phyloP scores from a whole-genome alignment of 768 basidiomycete species.

The Mycena crocata region DNA sequence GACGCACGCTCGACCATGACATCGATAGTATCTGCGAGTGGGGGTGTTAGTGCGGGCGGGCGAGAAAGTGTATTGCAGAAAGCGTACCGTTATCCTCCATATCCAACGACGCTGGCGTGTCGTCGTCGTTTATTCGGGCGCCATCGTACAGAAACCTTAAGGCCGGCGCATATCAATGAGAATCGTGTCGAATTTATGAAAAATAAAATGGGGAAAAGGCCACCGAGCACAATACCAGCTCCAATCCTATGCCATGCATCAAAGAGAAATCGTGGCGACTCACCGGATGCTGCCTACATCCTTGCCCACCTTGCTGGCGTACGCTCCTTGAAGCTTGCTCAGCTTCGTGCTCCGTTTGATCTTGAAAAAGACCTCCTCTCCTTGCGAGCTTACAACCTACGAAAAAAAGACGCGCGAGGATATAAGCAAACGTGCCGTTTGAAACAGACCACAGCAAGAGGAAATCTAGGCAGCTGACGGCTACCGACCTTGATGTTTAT shows the following conservation, averaged over 20 bases:
- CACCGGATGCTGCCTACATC: slow-evolving; percentile 90
- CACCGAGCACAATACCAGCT: slow-evolving; percentile 4
- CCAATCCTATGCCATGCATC: slow-evolving; percentile 8
- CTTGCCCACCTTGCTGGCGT: slow-evolving; percentile 93
- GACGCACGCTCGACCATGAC: slow-evolving; percentile 95
- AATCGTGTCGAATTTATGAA: slow-evolving; percentile 6
- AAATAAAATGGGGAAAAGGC: background rate
- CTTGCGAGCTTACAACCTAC: slow-evolving; percentile 79
- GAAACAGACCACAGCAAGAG: background rate
- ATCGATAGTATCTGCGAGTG: slow-evolving; percentile 84
- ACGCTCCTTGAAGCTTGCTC: slow-evolving; percentile 92
- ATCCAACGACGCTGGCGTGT: slow-evolving; percentile 85
- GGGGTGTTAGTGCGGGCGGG: slow-evolving; percentile 25
- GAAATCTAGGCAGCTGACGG: slow-evolving; percentile 3
- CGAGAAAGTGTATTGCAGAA: background rate
- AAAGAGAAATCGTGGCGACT: slow-evolving; percentile 40
- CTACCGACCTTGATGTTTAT: slow-evolving; percentile 83
- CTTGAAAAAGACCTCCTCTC: slow-evolving; percentile 97
- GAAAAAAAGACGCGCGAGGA: slow-evolving; percentile 14
- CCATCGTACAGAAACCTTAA: slow-evolving; percentile 95
- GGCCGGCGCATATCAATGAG: slow-evolving; percentile 12
- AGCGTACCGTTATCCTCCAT: slow-evolving; percentile 89
- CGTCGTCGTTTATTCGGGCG: slow-evolving; percentile 84
- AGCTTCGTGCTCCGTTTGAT: slow-evolving; percentile 94
- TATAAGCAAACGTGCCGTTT: background rate